phyloP scores from a whole-genome alignment of 768 basidiomycete genomes.

The Leccinum disarticulatum region DNA sequence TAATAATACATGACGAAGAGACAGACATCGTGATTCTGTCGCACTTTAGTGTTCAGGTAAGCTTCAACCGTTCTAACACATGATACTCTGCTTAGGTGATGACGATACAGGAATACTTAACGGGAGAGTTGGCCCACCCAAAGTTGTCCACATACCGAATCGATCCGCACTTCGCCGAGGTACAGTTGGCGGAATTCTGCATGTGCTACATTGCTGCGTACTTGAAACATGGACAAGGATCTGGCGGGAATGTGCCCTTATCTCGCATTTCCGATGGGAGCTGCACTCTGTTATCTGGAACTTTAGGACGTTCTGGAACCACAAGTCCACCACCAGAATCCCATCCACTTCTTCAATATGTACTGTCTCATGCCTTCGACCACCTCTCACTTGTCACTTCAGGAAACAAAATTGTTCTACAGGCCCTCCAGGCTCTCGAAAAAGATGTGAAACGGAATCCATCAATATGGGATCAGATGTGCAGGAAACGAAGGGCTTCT shows the following conservation, averaged over 20 bases:
- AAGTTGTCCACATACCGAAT: neutral
- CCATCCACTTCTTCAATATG: constrained; percentile 10
- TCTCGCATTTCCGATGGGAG: neutral
- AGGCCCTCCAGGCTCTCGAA: neutral
- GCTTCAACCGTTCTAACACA: neutral
- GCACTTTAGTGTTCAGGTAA: constrained; percentile 11
- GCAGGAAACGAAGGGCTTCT: neutral
- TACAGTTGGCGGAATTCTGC: constrained; percentile 2
- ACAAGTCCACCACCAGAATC: neutral
- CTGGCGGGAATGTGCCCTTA: neutral
- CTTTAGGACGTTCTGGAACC: neutral
- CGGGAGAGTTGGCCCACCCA: neutral
- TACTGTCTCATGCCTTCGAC: neutral
- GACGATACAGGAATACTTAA: neutral
- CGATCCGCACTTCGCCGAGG: neutral
- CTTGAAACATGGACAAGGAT: neutral
- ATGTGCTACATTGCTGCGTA: constrained; percentile 8
- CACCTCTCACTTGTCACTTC: constrained; percentile 2
- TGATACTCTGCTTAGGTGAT: neutral
- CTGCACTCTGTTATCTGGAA: neutral
- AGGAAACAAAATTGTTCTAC: neutral
- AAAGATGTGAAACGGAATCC: neutral
- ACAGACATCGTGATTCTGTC: constrained; percentile 3
- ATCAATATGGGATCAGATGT: constrained; percentile 4
- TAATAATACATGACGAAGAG: neutral